These are phyloP conservation scores for Sporisorium scitamineum DNA, from an alignment of 1,284 basidiomycete genomes.

Conservation along the genomic window DNA sequence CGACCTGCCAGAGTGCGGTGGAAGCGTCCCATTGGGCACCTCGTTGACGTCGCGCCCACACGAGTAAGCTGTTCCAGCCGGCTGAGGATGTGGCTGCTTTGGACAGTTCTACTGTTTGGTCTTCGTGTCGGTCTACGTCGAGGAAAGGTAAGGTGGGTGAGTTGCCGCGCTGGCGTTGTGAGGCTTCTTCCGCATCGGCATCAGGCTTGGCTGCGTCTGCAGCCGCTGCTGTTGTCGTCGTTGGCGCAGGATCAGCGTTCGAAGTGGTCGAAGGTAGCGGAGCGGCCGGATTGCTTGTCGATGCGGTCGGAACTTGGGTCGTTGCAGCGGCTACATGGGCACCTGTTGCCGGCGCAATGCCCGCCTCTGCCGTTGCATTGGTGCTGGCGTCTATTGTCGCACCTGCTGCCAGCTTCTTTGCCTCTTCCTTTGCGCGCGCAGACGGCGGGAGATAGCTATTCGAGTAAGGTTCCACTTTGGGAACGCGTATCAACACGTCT, in stretches of 20 bases:
- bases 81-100: conserved; percentile 57
- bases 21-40: conserved; percentile 61
- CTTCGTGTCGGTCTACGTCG: conserved; percentile 22
- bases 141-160: conserved; percentile 41
- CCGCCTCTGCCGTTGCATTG: neutral
- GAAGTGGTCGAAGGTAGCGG: neutral
- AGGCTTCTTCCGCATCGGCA: neutral
- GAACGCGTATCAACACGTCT: conserved; percentile 52
- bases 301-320: neutral
- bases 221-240: neutral
- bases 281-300: neutral
- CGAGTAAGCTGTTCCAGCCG: conserved; percentile 60
- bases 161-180: conserved; percentile 29
- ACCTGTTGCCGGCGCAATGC: neutral
- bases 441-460: conserved; percentile 41
- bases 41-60: conserved; percentile 57
- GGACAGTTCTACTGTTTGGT: conserved; percentile 32
- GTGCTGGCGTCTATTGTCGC: conserved; percentile 3
- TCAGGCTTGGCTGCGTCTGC: conserved; percentile 7
- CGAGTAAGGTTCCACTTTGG: conserved; percentile 54
- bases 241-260: neutral
- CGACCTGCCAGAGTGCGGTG: conserved; percentile 56
- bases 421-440: conserved; percentile 34
- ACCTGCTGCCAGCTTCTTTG: conserved; percentile 18
- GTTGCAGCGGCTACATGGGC: neutral